Base-by-base conservation (phyloP, 192 early-diverging fungal genomes). In the Coemansia sp. region DNA sequence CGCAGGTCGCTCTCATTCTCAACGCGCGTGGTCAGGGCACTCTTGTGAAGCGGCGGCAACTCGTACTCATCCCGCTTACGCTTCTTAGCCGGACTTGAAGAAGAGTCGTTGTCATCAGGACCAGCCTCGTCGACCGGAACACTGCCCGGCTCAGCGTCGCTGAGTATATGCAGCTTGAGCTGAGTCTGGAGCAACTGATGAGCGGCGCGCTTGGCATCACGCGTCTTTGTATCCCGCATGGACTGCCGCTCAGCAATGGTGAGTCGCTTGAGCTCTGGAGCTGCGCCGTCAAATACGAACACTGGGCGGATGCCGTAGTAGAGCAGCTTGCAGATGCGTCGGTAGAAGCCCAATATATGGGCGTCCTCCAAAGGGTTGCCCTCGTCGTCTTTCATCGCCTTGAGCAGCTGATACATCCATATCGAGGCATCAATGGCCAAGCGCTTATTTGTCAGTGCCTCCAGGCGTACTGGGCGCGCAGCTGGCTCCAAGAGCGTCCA, bases 341-440 rank as follows among this genome's bases (percentile, higher is more conserved):
- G 86, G 70, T 96, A 95, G 85, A 98, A 98, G 6, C 98, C 98
- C 16, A 96, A 74, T 6, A 98, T 84, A 71, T 98, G 96, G 0
- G 93, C 95, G 68, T 93, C 91, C 24, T 84, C 83, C 22, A 98
- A 44, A 20, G 86, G 86, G 67, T 96, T 88, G 3, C 98, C 98
- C 27, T 95, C 89, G 33, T 86, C 87, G 80, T 97, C 95, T 29
- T 90, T 89, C 91, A 98, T 95, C 5, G 96, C 96, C 68, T 94
- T 94, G 39, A 97, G 68, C 68, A 98, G 97, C 86, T 99, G 98
- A 75, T 98, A 90, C 34, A 98, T 87, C 98, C 98, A 99, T 58
- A 99, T 98, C 61, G 90, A 92, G 18, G 96, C 98, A 83, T 98
- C 97, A 27, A 99, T 88, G 3, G 95, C 96, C 60, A 99, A 76